phyloP scores from a whole-genome alignment of 75 land plant species.

The Isoetes taiwanensis region DNA sequence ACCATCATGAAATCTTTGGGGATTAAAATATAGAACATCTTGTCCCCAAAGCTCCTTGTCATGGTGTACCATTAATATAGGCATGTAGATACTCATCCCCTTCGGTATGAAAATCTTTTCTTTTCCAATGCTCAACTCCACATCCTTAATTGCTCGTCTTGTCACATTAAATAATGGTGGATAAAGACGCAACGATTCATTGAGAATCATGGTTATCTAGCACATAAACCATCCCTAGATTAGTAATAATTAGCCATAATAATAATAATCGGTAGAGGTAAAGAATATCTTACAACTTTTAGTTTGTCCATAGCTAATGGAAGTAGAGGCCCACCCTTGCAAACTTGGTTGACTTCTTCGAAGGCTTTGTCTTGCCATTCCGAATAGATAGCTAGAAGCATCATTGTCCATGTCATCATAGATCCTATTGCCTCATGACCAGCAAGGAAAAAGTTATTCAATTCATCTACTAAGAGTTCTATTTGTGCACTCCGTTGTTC shows the following conservation, averaged over 20 bases:
- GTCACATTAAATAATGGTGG: too few relatives aligned
- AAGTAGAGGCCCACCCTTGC: background rate
- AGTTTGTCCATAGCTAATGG: background rate
- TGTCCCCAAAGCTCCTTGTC: conserved; percentile 25
- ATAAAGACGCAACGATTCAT: too few relatives aligned
- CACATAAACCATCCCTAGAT: background rate
- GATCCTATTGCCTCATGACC: background rate
- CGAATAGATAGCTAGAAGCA: conserved; percentile 3
- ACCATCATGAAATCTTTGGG: conserved; percentile 32
- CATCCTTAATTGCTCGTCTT: background rate
- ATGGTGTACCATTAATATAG: conserved; percentile 20
- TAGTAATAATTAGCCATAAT: background rate
- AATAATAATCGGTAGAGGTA: background rate
- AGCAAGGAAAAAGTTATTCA: background rate
- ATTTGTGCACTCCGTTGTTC: background rate
- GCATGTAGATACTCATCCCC: conserved; percentile 14
- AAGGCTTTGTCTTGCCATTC: background rate
- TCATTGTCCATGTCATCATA: background rate
- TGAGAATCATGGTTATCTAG: too few relatives aligned
- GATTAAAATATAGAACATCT: conserved; percentile 31
- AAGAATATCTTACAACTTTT: background rate
- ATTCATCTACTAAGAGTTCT: background rate
- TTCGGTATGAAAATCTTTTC: conserved; percentile 10
- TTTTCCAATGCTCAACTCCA: background rate
- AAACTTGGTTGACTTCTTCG: background rate